Percentiles rank a stretch among this genome's conserved stretches.
phyloP scores from a whole-genome alignment of 2,329 filamentous ascomycete genomes.

The Hyphodiscus sp. region DNA sequence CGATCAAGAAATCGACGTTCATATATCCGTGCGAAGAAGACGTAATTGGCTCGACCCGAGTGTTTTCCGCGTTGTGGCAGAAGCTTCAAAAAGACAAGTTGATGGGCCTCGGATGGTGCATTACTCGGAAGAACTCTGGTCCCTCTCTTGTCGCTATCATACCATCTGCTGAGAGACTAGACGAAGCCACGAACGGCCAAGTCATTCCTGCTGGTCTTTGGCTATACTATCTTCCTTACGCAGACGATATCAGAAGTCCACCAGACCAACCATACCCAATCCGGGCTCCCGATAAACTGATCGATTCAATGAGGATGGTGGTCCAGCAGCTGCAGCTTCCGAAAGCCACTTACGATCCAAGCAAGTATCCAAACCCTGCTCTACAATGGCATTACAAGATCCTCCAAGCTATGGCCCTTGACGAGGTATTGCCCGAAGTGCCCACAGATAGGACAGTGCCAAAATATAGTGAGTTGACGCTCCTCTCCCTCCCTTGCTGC shows the following conservation, averaged over 20 bases:
- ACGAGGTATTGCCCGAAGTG: conserved; percentile 76
- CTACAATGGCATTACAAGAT: conserved; percentile 98
- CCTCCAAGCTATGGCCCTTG: conserved; percentile 81
- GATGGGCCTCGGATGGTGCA: conserved; percentile 83
- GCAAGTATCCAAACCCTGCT: conserved; percentile 83
- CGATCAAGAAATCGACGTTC: conserved; percentile 79
- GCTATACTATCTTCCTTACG: conserved; percentile 82
- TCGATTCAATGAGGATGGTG: conserved; percentile 75
- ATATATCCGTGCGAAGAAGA: conserved; percentile 91
- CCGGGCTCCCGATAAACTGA: conserved; percentile 61
- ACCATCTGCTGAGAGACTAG: conserved; percentile 60
- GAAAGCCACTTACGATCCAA: conserved; percentile 75
- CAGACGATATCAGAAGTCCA: conserved; percentile 75
- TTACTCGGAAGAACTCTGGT: conserved; percentile 72
- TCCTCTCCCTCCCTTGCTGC: background rate
- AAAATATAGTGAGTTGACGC: conserved; percentile 45
- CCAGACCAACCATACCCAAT: conserved; percentile 53
- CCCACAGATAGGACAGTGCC: conserved; percentile 73
- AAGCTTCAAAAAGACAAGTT: conserved; percentile 76
- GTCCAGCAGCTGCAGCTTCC: conserved; percentile 74
- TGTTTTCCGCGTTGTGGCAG: conserved; percentile 85
- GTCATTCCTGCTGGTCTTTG: conserved; percentile 78
- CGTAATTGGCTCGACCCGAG: conserved; percentile 83
- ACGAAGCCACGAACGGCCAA: conserved; percentile 60
- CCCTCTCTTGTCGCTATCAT: conserved; percentile 77